A percentile compares a stretch with the other conserved stretches of the same genome.
phyloP scores from a whole-genome alignment of 176 grass and related monocot species.

The Paspalum vaginatum region DNA sequence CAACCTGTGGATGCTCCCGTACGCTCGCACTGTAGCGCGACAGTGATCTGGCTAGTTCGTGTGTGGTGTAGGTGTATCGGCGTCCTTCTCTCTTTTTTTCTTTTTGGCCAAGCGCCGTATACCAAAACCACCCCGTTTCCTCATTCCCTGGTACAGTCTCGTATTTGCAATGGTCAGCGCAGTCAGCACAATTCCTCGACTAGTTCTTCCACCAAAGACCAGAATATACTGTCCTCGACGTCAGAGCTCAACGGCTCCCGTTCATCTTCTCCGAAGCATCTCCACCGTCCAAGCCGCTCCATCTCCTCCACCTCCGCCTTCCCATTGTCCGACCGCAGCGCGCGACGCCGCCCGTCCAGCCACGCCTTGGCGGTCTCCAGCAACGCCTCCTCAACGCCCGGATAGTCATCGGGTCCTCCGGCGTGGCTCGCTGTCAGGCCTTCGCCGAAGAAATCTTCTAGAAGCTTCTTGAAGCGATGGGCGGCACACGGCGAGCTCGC shows the following conservation, averaged over 20 bases:
- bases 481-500: not conserved
- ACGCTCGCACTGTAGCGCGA: too few relatives aligned
- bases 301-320: slow-evolving; percentile 51
- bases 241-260: slow-evolving; percentile 26
- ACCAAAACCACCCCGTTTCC: too few relatives aligned
- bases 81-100: too few relatives aligned
- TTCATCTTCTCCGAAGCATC: slow-evolving; percentile 53
- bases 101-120: too few relatives aligned
- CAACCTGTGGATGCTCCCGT: too few relatives aligned
- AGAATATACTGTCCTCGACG: slow-evolving; percentile 50
- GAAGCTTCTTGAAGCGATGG: slow-evolving; percentile 48
- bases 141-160: too few relatives aligned
- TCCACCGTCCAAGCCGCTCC: slow-evolving; percentile 58
- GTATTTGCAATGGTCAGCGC: not conserved
- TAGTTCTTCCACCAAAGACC: slow-evolving; percentile 59
- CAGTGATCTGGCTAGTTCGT: too few relatives aligned
- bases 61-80: too few relatives aligned
- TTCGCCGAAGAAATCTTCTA: slow-evolving; percentile 70
- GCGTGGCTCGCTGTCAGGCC: not conserved
- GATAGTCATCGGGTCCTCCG: not conserved
- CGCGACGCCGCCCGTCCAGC: slow-evolving; percentile 37
- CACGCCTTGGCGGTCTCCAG: slow-evolving; percentile 52
- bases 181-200: slow-evolving; percentile 29
- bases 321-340: not conserved
- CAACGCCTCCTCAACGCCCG: not conserved